Evolutionary conservation across 2,329 filamentous ascomycete genomes (phyloP), one percentile per base, ranked within the genome.

Genomic region (Daldinia sp.): DNA sequence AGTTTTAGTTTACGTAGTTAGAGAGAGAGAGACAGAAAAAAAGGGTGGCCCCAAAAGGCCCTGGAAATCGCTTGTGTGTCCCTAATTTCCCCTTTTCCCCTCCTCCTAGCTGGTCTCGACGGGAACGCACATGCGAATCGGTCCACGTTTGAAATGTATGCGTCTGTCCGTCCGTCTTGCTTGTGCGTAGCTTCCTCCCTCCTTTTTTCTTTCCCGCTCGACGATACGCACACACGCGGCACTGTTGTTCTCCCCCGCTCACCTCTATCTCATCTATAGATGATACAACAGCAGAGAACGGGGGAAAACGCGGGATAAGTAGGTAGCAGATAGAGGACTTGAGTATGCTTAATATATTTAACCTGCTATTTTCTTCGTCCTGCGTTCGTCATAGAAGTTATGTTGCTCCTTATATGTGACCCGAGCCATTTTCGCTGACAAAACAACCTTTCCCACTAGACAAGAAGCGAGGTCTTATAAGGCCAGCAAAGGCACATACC

Each of bases 81-180:
- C 46, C 46, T 50, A 50, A 50, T 53, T 37, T 18, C 15, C 9
- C 15, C 6, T 6, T 35, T 10, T 46, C 30, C n/a, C 39, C 35
- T 20, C n/a, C 56, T 20, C 41, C 30, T 60, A 18, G 35, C 28
- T 53, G 39, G 12, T 53, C 60, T 48, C 51, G 46, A 48, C 68
- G 68, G 68, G 55, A 54, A 61, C 44, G 48, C 51, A 59, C 64
- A 70, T 70, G 51, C 37, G 50, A 44, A 53, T 41, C 53, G 30
- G 54, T 51, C 61, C 61, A 70, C 53, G 54, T 61, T 37, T 54
- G 55, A 39, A 39, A 55, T 30, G 42, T 61, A 58, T 30, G 35
- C 42, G 46, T 56, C 57, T 50, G 58, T 60, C 50, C 39, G 50
- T 30, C 35, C 12, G 35, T 39, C 35, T 26, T 26, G 59, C 41